A percentile compares a stretch with the other conserved stretches of the same genome.
These are phyloP conservation scores for Trametes meyenii DNA, from an alignment of 768 basidiomycete genomes.

Conservation along the genomic window DNA sequence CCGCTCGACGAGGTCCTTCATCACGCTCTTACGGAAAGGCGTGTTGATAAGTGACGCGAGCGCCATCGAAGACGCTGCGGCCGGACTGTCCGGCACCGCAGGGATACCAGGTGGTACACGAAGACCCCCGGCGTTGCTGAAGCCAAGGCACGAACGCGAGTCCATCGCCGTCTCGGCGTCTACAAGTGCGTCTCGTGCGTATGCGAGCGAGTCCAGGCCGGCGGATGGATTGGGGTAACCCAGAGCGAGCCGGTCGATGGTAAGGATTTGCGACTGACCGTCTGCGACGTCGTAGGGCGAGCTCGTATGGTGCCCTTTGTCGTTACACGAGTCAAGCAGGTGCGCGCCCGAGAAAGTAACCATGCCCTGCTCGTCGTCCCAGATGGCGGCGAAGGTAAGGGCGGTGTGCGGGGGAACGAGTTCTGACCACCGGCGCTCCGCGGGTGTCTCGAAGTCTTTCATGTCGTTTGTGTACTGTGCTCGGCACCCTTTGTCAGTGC, in stretches of 20 bases:
- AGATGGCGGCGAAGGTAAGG: conserved; percentile 61
- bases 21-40: conserved; percentile 14
- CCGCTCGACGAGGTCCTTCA: conserved; percentile 18
- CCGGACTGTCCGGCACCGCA: conserved; percentile 22
- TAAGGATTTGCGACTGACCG: conserved; percentile 31
- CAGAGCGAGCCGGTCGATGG: conserved; percentile 30
- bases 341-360: conserved; percentile 57
- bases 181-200: conserved; percentile 26
- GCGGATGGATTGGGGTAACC: conserved; percentile 13
- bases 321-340: conserved; percentile 39
- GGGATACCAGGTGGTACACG: conserved; percentile 17
- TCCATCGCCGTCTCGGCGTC: conserved; percentile 26
- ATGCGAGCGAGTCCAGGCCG: conserved; percentile 23
- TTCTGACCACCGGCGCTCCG: conserved; percentile 53
- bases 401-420: conserved; percentile 57
- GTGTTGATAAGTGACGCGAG: conserved; percentile 19
- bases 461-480: conserved; percentile 4
- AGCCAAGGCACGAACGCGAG: conserved; percentile 22
- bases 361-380: conserved; percentile 60
- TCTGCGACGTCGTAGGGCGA: conserved; percentile 30
- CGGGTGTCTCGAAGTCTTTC: conserved; percentile 15
- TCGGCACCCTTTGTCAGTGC: not conserved
- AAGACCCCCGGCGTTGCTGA: conserved; percentile 9
- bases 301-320: conserved; percentile 15
- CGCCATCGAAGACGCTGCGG: conserved; percentile 26